These are phyloP conservation scores for Fusarium falciforme DNA, from an alignment of 2,329 filamentous ascomycete genomes.

Conservation along the genomic window DNA sequence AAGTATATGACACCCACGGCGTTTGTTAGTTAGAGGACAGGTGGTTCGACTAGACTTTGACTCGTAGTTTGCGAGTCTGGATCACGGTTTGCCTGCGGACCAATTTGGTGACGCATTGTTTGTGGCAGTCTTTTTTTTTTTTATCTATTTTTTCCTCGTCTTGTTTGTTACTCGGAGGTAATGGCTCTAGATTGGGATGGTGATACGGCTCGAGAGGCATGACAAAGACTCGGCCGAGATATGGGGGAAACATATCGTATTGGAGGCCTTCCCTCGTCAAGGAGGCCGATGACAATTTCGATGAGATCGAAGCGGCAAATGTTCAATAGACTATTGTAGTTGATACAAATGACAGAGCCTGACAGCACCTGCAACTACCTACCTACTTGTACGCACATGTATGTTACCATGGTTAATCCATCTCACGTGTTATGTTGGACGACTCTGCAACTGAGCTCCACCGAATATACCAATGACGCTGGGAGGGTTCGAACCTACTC, in stretches of 20 bases:
- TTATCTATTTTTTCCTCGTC: constrained; percentile 11
- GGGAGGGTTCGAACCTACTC: background rate
- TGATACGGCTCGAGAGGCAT: constrained; percentile 29
- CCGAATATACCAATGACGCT: background rate
- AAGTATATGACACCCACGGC: constrained; percentile 45
- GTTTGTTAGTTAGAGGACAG: constrained; percentile 46
- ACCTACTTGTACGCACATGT: background rate
- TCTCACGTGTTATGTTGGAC: background rate
- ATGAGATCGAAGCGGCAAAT: constrained; percentile 18
- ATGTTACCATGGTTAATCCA: background rate
- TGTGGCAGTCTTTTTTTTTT: constrained; percentile 11
- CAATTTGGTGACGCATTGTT: constrained; percentile 36
- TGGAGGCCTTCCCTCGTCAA: constrained; percentile 16
- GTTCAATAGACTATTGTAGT: constrained; percentile 36
- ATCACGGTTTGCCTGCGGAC: constrained; percentile 41
- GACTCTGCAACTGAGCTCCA: background rate
- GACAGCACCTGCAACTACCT: background rate
- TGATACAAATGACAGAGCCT: constrained; percentile 19
- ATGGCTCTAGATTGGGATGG: constrained; percentile 46
- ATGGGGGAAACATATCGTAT: constrained; percentile 17
- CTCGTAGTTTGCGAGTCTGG: constrained; percentile 40
- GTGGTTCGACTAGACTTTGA: constrained; percentile 45
- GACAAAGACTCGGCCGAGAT: constrained; percentile 26
- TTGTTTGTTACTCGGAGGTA: constrained; percentile 40
- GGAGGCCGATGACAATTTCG: constrained; percentile 31